These are phyloP conservation scores for Pinus tabuliformis DNA, from an alignment of 75 land plant species.

Conservation along the genomic window DNA sequence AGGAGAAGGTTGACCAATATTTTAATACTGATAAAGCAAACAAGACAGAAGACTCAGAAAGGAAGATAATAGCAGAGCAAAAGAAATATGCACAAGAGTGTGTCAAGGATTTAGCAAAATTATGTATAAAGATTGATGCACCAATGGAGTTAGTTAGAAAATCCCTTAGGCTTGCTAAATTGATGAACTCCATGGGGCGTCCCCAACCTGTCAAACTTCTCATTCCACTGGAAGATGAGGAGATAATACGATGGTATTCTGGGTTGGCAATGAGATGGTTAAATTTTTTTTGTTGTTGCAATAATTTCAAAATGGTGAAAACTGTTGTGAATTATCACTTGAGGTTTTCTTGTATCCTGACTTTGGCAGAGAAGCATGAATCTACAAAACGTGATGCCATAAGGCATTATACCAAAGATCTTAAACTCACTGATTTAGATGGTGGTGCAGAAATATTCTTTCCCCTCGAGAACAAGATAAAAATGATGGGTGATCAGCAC, in stretches of 20 bases:
- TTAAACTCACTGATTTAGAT: slow-evolving; percentile 38
- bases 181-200: slow-evolving; percentile 68
- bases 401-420: slow-evolving; percentile 66
- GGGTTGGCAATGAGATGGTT: slow-evolving; percentile 69
- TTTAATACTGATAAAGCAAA: slow-evolving; percentile 33
- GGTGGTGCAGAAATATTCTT: slow-evolving; percentile 42
- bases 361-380: slow-evolving; percentile 83
- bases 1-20: slow-evolving; percentile 55
- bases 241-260: slow-evolving; percentile 78
- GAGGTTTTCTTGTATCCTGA: slow-evolving; percentile 74
- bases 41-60: slow-evolving; percentile 24
- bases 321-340: slow-evolving; percentile 74
- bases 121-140: slow-evolving; percentile 54
- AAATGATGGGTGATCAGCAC: slow-evolving; percentile 53
- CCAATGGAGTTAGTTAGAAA: slow-evolving; percentile 52
- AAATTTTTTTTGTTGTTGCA: slow-evolving; percentile 70
- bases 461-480: slow-evolving; percentile 57
- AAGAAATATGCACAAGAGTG: slow-evolving; percentile 41
- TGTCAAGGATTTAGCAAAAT: slow-evolving; percentile 54
- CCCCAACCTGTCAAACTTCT: slow-evolving; percentile 72
- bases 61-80: slow-evolving; percentile 30
- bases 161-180: slow-evolving; percentile 48
- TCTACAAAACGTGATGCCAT: slow-evolving; percentile 63
- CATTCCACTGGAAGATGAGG: slow-evolving; percentile 61
- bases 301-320: slow-evolving; percentile 70